Evolutionary conservation across 176 grass and related monocot species (phyloP).

Genomic region (Eragrostis nindensis): DNA sequence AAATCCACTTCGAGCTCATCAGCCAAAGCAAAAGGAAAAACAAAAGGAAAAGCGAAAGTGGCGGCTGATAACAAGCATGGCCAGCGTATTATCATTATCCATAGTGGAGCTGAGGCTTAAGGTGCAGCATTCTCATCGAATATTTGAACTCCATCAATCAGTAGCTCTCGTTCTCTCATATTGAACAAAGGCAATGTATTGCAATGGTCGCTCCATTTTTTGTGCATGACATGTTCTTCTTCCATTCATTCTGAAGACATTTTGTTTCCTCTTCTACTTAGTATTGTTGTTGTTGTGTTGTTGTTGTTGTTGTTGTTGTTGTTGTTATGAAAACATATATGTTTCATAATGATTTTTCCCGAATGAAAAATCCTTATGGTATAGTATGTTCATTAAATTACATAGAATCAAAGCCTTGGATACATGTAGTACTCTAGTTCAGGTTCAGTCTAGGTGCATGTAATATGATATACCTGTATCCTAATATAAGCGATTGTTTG

Average conservation of each 20-base stretch:
- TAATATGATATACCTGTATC: background rate
- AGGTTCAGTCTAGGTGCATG: background rate
- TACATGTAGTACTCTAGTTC: background rate
- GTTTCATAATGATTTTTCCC: background rate
- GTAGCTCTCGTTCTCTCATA: background rate
- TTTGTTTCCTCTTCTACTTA: background rate
- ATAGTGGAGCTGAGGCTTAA: slow-evolving; percentile 79
- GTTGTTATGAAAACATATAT: too few species aligned
- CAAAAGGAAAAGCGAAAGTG: slow-evolving; percentile 55
- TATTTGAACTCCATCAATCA: background rate
- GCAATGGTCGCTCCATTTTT: slow-evolving; percentile 27
- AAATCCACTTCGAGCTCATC: slow-evolving; percentile 48
- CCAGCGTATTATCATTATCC: slow-evolving; percentile 67
- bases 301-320: background rate
- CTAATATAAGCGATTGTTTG: background rate
- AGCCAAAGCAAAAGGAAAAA: slow-evolving; percentile 54
- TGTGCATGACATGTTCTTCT: slow-evolving; percentile 5
- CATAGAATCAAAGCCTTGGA: background rate
- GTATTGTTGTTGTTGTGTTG: background rate
- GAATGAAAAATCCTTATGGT: background rate
- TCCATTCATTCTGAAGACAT: background rate
- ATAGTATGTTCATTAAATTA: background rate
- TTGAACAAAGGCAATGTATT: background rate
- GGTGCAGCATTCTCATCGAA: slow-evolving; percentile 47
- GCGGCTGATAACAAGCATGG: slow-evolving; percentile 62